Evolutionary conservation across 148 eudicot genomes (phyloP).

Genomic region (Polygonum aviculare): DNA sequence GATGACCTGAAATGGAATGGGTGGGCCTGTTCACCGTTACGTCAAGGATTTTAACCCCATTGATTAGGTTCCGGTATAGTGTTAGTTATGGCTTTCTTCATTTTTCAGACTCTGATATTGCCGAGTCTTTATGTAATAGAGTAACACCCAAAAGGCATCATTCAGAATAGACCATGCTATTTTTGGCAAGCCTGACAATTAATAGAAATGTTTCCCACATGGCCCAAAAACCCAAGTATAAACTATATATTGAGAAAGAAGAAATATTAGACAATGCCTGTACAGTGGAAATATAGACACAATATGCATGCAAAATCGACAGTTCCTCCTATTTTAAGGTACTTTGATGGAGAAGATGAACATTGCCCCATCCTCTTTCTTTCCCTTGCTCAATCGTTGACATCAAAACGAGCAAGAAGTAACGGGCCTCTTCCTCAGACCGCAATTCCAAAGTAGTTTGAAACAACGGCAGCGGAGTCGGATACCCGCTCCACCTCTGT

Average conservation of each 20-base stretch:
- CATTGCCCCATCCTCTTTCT: slow-evolving; percentile 71
- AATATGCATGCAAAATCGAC: neutral
- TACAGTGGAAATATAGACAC: neutral
- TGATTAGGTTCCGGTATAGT: neutral
- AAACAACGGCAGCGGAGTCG: slow-evolving; percentile 57
- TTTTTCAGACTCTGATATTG: too few relatives aligned
- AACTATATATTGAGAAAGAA: neutral
- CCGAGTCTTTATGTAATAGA: too few relatives aligned
- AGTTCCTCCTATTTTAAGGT: slow-evolving; percentile 26
- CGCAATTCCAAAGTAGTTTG: slow-evolving; percentile 63
- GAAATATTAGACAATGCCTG: neutral
- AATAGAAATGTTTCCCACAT: too few relatives aligned
- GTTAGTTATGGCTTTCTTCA: neutral
- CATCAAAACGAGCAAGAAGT: slow-evolving; percentile 42
- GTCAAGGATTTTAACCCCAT: neutral
- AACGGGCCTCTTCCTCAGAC: slow-evolving; percentile 54
- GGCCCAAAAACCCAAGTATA: neutral
- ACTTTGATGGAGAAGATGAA: slow-evolving; percentile 66
- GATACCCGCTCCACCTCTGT: slow-evolving; percentile 36
- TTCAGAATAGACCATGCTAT: too few relatives aligned
- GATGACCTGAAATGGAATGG: neutral
- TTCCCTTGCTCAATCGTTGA: slow-evolving; percentile 58
- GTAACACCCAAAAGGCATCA: too few relatives aligned
- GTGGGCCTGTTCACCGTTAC: neutral
- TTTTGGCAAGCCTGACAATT: neutral